Evolutionary conservation across 2,329 filamentous ascomycete genomes (phyloP).

Genomic region (Daldinia eschscholtzii): DNA sequence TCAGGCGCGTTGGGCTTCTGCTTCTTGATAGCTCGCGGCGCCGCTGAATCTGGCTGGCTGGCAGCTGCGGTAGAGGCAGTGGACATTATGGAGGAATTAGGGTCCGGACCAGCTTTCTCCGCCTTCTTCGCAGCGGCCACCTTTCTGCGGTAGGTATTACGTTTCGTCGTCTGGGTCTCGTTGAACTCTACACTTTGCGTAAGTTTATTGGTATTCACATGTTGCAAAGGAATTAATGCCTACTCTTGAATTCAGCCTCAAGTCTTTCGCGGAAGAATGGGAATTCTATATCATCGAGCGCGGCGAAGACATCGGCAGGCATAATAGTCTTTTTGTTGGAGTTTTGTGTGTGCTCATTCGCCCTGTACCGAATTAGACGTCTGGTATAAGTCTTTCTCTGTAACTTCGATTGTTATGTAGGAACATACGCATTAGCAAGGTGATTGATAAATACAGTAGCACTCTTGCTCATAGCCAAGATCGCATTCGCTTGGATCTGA

Average conservation of each 20-base stretch:
- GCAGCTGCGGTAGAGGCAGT: slow-evolving; percentile 41
- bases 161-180: slow-evolving; percentile 78
- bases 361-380: slow-evolving; percentile 60
- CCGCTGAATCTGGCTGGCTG: slow-evolving; percentile 38
- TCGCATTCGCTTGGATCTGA: slow-evolving; percentile 85
- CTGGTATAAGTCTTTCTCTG: not conserved
- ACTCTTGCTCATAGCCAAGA: slow-evolving; percentile 83
- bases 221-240: not conserved
- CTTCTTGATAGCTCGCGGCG: slow-evolving; percentile 55
- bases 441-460: slow-evolving; percentile 88
- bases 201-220: slow-evolving; percentile 17
- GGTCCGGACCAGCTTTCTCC: slow-evolving; percentile 48
- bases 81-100: slow-evolving; percentile 53
- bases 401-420: not conserved
- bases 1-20: slow-evolving; percentile 55
- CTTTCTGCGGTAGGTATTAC: slow-evolving; percentile 78
- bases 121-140: slow-evolving; percentile 73
- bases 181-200: slow-evolving; percentile 70
- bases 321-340: slow-evolving; percentile 83
- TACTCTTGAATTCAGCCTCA: slow-evolving; percentile 82
- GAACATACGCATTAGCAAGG: slow-evolving; percentile 76
- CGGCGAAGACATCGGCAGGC: slow-evolving; percentile 80
- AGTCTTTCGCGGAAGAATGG: slow-evolving; percentile 76
- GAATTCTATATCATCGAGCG: slow-evolving; percentile 82
- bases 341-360: slow-evolving; percentile 76